phyloP scores from a whole-genome alignment of 2,329 filamentous ascomycete genomes.

The Stachybotrys chartarum region DNA sequence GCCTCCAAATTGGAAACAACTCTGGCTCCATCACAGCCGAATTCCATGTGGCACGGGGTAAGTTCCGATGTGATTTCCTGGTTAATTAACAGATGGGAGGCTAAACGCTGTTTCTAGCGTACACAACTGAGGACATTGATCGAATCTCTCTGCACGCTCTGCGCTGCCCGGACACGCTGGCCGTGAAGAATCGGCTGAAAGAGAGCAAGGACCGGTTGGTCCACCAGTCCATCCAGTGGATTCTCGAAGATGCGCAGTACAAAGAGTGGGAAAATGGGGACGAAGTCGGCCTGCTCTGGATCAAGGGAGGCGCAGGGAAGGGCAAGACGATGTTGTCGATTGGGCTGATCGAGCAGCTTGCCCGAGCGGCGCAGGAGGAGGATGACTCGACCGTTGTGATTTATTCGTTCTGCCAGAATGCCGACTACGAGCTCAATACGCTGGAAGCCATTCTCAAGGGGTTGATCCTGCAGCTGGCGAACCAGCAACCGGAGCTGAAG shows the following conservation, averaged over 20 bases:
- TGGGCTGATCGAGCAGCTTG: constrained; percentile 15
- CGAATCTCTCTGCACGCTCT: too few species aligned
- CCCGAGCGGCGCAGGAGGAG: neutral
- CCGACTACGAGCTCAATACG: constrained; percentile 26
- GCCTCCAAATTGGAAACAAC: too few species aligned
- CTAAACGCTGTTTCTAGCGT: too few species aligned
- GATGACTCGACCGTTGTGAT: neutral
- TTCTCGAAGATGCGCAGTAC: constrained; percentile 20
- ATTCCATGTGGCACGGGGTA: too few species aligned
- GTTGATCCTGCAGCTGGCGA: constrained; percentile 31
- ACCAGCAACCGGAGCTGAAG: constrained; percentile 20
- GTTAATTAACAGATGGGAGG: too few species aligned
- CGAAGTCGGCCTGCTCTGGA: constrained; percentile 23
- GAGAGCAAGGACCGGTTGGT: too few species aligned
- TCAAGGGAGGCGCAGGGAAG: constrained; percentile 26
- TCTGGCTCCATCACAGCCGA: too few species aligned
- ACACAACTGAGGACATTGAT: too few species aligned
- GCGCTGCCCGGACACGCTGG: too few species aligned
- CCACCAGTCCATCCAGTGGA: constrained; percentile 27
- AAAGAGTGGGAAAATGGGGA: constrained; percentile 3
- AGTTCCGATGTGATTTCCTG: too few species aligned
- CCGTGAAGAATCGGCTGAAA: too few species aligned
- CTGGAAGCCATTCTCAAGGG: constrained; percentile 32
- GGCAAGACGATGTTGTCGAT: constrained; percentile 28
- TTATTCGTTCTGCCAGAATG: constrained; percentile 35